Percentiles rank a stretch among this genome's conserved stretches.
Evolutionary conservation across 1,284 basidiomycete genomes (phyloP).

Genomic region (Tilletia indica): DNA sequence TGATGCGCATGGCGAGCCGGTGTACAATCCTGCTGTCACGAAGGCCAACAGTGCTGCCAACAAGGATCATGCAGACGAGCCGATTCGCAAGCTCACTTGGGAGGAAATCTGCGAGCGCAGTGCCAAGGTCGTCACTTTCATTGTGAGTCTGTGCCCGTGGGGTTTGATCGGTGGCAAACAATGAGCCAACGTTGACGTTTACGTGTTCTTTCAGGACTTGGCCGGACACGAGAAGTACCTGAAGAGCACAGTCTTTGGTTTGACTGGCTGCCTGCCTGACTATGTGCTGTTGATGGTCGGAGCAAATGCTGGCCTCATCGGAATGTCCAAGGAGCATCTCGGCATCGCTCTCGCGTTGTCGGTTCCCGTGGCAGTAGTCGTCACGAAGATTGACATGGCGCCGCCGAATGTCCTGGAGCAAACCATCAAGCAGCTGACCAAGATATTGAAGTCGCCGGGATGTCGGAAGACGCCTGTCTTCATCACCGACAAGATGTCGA

Average conservation of each 20-base stretch:
- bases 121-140: conserved; percentile 92
- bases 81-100: conserved; percentile 62
- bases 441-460: conserved; percentile 88
- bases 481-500: conserved; percentile 37
- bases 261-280: conserved; percentile 90
- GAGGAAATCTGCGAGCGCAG: conserved; percentile 89
- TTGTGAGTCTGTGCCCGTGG: conserved; percentile 60
- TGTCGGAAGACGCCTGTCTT: conserved; percentile 61
- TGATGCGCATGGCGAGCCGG: conserved; percentile 39
- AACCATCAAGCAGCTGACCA: conserved; percentile 86
- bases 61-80: conserved; percentile 7
- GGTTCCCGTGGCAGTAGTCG: conserved; percentile 88
- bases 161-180: background rate
- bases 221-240: conserved; percentile 58
- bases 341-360: conserved; percentile 90
- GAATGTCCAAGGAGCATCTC: conserved; percentile 91
- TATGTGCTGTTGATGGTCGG: conserved; percentile 95
- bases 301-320: conserved; percentile 87
- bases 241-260: conserved; percentile 88
- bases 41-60: conserved; percentile 28
- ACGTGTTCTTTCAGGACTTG: conserved; percentile 27
- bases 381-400: conserved; percentile 99
- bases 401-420: conserved; percentile 84
- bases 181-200: background rate
- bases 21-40: conserved; percentile 28